These are phyloP conservation scores for Endocarpon pusillum DNA, from an alignment of 495 filamentous ascomycete genomes.

Conservation along the genomic window DNA sequence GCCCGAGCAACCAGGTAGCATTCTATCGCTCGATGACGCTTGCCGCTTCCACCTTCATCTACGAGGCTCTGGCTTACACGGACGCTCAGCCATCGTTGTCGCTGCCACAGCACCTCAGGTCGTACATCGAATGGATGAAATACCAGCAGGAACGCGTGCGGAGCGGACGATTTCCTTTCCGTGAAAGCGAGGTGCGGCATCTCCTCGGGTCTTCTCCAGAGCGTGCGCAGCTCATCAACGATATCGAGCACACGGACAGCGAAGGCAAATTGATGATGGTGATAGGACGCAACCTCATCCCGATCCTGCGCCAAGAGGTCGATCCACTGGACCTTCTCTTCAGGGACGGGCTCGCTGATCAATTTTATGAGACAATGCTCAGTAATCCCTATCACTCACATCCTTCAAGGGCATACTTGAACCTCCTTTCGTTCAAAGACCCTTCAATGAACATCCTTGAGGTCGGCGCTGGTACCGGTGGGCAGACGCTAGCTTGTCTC, in stretches of 20 bases:
- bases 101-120: conserved; percentile 2
- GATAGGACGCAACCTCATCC: conserved; percentile 17
- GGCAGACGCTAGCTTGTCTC: conserved; percentile 10
- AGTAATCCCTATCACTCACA: conserved; percentile 2
- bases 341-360: conserved; percentile 3
- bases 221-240: conserved; percentile 1
- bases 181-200: conserved; percentile 1
- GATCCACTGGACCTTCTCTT: conserved; percentile 1
- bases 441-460: conserved; percentile 6
- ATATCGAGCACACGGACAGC: conserved; percentile 1
- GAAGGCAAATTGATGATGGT: conserved; percentile 14
- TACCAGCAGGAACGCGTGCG: conserved; percentile 2
- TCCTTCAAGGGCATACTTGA: conserved; percentile 1
- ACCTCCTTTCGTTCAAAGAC: conserved; percentile 5
- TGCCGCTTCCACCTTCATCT: neutral
- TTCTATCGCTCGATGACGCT: conserved; percentile 1
- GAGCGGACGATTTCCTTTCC: neutral
- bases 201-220: neutral
- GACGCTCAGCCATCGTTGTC: neutral
- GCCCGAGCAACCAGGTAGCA: neutral
- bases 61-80: neutral
- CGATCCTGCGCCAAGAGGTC: conserved; percentile 18
- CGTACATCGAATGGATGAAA: conserved; percentile 3
- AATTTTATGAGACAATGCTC: conserved; percentile 4
- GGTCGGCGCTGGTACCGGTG: conserved; percentile 2